Base-by-base conservation (phyloP, 495 filamentous ascomycete genomes). In the Penicillium herquei region DNA sequence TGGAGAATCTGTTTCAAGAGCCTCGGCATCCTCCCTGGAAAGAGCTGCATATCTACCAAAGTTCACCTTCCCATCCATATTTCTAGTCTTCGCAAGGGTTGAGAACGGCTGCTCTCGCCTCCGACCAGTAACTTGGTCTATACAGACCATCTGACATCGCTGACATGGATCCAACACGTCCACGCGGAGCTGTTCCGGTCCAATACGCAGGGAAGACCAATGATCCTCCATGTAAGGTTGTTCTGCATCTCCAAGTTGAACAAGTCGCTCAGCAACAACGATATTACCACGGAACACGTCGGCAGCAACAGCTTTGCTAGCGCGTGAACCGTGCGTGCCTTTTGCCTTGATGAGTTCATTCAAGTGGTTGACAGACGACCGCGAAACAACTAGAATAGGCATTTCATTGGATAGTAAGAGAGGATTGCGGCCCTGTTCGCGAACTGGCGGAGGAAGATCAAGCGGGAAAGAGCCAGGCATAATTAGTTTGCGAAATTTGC, bases 131-230 rank as follows among this genome's bases (percentile, higher is more conserved):
- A 85, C 72, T 63, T 96, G 94, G 57, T 98, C 85, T 42, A 97
- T 82, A 66, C 93, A 97, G 11, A 98, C 87, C 90, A 98, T 96
- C 62, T 96, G 91, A 57, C 94, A 98, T 13, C 94, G 74, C 35
- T 92, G 81, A 63, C 94, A 98, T 16, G 85, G 80, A 0, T 90
- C 92, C 5, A 97, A 74, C 55, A 92, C 83, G 61, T 89, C 78
- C 49, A 90, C 87, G 3, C 73, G 63, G 35, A 76, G 52, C 37
- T 68, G 55, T 6, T 62, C 52, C 0, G 71, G 54, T 0, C 74
- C 74, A 18, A 81, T 73, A 1, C 60, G 63, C 30, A 81, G 32
- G 9, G 55, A 65, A 3, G 65, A 56, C 80, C 80, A 84, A 10
- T 54, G 52, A 45, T 83, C 80, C 61, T 83, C 81, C 16, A 74